phyloP scores from a whole-genome alignment of 345 rosid species.

The Citrus reticulata region DNA sequence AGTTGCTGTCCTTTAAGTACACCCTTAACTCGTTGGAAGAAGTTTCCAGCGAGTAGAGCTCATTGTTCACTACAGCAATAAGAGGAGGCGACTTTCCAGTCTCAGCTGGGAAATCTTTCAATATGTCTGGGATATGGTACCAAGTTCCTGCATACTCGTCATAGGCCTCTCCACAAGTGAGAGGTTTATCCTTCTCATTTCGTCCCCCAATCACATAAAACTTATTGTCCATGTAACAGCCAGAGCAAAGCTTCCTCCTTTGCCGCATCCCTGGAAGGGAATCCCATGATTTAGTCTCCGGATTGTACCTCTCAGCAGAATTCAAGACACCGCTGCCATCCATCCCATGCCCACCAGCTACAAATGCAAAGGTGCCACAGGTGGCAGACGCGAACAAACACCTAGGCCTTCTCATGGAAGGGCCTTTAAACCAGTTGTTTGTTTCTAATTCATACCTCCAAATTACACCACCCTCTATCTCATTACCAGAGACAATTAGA shows the following conservation, averaged over 20 bases:
- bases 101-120: slow-evolving; percentile 44
- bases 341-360: slow-evolving; percentile 67
- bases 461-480: slow-evolving; percentile 43
- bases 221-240: slow-evolving; percentile 69
- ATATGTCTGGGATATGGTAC: slow-evolving; percentile 58
- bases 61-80: slow-evolving; percentile 60
- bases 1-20: slow-evolving; percentile 49
- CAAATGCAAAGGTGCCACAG: slow-evolving; percentile 52
- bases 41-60: slow-evolving; percentile 71
- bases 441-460: slow-evolving; percentile 79
- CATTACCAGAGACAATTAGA: slow-evolving; percentile 70
- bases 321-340: slow-evolving; percentile 39
- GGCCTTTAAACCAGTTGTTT: slow-evolving; percentile 71
- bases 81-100: slow-evolving; percentile 76
- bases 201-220: slow-evolving; percentile 78
- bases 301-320: slow-evolving; percentile 66
- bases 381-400: slow-evolving; percentile 81
- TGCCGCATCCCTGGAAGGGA: slow-evolving; percentile 49
- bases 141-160: slow-evolving; percentile 47
- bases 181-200: slow-evolving; percentile 39
- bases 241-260: slow-evolving; percentile 57
- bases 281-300: slow-evolving; percentile 66
- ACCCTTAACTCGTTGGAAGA: slow-evolving; percentile 61
- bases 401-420: slow-evolving; percentile 62
- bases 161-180: slow-evolving; percentile 74